Evolutionary conservation across 2,329 filamentous ascomycete species (phyloP).

Genomic region (Tolypocladium guangdongense): DNA sequence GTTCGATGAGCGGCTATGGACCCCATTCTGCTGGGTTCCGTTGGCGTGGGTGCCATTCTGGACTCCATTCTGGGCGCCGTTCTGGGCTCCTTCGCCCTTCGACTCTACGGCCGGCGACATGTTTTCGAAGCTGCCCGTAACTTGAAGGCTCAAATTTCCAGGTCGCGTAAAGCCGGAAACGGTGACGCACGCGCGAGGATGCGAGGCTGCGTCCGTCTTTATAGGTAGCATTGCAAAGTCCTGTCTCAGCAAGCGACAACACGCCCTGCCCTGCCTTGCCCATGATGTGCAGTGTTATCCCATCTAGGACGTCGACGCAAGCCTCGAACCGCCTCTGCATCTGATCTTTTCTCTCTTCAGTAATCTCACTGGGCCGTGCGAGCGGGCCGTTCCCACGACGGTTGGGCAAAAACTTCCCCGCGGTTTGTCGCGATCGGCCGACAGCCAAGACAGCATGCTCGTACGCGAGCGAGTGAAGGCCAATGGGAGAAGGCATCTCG

Average conservation of each 20-base stretch:
- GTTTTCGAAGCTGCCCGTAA: not conserved
- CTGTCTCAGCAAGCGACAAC: not conserved
- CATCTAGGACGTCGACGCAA: not conserved
- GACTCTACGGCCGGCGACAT: not conserved
- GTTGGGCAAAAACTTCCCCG: not conserved
- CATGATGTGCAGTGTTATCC: not conserved
- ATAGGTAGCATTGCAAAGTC: not conserved
- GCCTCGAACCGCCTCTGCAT: not conserved
- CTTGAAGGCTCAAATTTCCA: not conserved
- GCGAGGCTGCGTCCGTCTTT: not conserved
- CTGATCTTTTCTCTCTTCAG: not conserved
- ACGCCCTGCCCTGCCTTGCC: not conserved
- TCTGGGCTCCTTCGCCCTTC: not conserved
- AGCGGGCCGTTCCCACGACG: not conserved
- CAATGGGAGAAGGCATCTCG: not conserved
- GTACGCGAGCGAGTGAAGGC: not conserved
- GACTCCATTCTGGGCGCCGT: not conserved
- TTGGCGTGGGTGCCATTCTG: constrained; percentile 14
- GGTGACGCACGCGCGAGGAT: not conserved
- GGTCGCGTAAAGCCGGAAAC: not conserved
- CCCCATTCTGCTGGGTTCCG: constrained; percentile 7
- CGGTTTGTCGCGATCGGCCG: not conserved
- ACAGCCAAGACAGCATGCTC: not conserved
- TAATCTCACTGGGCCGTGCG: not conserved
- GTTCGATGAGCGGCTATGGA: not conserved